Base-by-base conservation (phyloP, 2,329 filamentous ascomycete species). In the Epichloe sp. region DNA sequence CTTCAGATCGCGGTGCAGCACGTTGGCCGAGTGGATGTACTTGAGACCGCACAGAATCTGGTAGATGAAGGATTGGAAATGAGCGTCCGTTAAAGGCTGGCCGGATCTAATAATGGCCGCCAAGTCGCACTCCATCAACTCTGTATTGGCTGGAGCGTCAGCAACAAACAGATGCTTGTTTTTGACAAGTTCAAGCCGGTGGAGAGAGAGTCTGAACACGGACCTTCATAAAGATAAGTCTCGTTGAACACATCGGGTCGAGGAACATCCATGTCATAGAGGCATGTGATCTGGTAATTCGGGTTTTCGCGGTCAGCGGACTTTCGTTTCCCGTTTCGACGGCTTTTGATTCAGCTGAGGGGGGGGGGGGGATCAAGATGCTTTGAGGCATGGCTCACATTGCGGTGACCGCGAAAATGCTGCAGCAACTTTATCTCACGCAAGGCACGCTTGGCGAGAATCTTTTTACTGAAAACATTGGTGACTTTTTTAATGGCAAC, bases 381-480 rank as follows among this genome's bases (percentile, higher is more conserved):
- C 8, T 10, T 6, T 7, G 48, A 40, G 53, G 50, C 50, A 41
- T 48, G 72, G 72, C 81, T 71, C 74, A 89, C 85, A 68, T 91
- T 91, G 63, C 87, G 83, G 64, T 91, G 86, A 49, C 87, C 87
- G 62, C 93, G 81, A 74, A 98, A 98, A 71, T 98, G 93, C 74
- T 97, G 91, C 57, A 98, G 78, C 60, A 98, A 80, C 80, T 97
- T 98, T 73, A 98, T 97, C 74, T 98, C 93, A 69, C 93, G 83
- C 76, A 98, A 72, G 47, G 93, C 93, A 65, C 93, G 87, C 82
- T 98, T 98, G 62, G 93, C 93, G 59, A 98, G 79, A 61, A 98
- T 98, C 82, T 97, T 97, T 97, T 98, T 98, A 79, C 89, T 96
- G 72, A 98, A 98, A 62, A 98, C 91, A 86, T 98, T 98, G 75